A percentile compares a stretch with the other conserved stretches of the same genome.
phyloP scores from a whole-genome alignment of 2,329 filamentous ascomycete genomes.

The Pezicula radicicola region DNA sequence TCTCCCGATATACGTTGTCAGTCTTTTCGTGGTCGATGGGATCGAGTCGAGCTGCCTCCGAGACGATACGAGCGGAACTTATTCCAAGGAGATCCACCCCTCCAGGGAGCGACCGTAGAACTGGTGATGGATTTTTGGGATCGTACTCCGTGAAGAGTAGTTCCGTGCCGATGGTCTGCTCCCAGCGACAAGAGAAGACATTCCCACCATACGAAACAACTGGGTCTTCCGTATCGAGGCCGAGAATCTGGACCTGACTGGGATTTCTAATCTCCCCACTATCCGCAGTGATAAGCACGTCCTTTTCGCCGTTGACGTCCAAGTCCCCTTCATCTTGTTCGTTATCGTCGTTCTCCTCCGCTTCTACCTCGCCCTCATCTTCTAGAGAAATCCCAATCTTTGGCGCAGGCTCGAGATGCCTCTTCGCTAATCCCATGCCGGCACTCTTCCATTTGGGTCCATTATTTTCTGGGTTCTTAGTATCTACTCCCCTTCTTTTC shows the following conservation, averaged over 20 bases:
- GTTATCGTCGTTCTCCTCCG: conserved; percentile 28
- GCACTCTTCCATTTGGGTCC: neutral
- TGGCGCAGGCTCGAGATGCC: conserved; percentile 1
- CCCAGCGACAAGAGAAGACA: conserved; percentile 79
- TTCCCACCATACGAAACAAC: conserved; percentile 77
- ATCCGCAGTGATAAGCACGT: conserved; percentile 2
- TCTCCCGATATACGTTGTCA: conserved; percentile 10
- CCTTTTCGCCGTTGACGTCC: conserved; percentile 8
- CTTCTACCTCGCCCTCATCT: conserved; percentile 21
- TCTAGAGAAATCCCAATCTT: conserved; percentile 5
- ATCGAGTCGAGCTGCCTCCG: conserved; percentile 59
- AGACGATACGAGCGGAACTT: conserved; percentile 66
- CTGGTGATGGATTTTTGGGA: conserved; percentile 36
- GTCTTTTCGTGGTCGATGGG: neutral
- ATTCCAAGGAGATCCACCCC: conserved; percentile 71
- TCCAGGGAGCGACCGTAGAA: conserved; percentile 47
- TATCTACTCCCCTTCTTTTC: neutral
- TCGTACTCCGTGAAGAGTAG: conserved; percentile 63
- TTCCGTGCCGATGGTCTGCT: conserved; percentile 79
- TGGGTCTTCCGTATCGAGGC: conserved; percentile 72
- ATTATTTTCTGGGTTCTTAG: neutral
- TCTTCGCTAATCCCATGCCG: conserved; percentile 2
- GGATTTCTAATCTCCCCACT: conserved; percentile 6
- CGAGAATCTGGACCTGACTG: conserved; percentile 72
- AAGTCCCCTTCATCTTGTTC: conserved; percentile 15